Base-by-base conservation (phyloP, 768 basidiomycete species). In the Fomitopsis pulvina region DNA sequence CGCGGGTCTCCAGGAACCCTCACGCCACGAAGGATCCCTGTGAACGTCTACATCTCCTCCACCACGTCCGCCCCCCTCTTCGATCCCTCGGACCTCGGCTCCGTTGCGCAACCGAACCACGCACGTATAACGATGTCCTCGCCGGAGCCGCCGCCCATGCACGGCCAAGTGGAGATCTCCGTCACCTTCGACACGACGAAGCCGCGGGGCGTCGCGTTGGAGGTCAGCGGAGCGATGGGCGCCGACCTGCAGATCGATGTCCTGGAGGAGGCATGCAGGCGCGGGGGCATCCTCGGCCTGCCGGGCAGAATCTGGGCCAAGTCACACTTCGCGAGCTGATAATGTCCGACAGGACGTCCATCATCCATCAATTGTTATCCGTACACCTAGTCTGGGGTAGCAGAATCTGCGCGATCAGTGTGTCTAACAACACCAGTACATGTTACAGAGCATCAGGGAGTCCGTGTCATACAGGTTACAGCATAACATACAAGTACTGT, bases 261-360 rank as follows among this genome's bases (percentile, higher is more conserved):
- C 21, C 66, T 90, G 60, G 87, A 87, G 56, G 87, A 91, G 60
- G 72, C 80, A 30, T 78, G 80, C 54, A 73, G 89, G 41, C 72
- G 89, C 14, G 88, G 88, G 3, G 87, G 88, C 5, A 67, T 76
- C 8, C 73, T 87, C 48, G 80, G 85, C 3, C 60, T 91, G 47
- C 71, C 85, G 34, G 88, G 87, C 18, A 73, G 81, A 50, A 71
- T 88, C 27, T 91, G 77, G 77, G 55, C 50, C 42, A 60, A 58
- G 44, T 48, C 59, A 24, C 62, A 59, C 34, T 48, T 51, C 3
- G 27, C 22, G 2, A 40, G 4, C 20, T 48, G 20, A 48, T 28
- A 22, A n/a, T n/a, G n/a, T n/a, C n/a, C n/a, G n/a, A n/a, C n/a
- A n/a, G n/a, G n/a, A n/a, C n/a, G n/a, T n/a, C n/a, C n/a, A n/a